phyloP scores from a whole-genome alignment of 2,329 filamentous ascomycete species.

The Decorospora gaudefroyi region DNA sequence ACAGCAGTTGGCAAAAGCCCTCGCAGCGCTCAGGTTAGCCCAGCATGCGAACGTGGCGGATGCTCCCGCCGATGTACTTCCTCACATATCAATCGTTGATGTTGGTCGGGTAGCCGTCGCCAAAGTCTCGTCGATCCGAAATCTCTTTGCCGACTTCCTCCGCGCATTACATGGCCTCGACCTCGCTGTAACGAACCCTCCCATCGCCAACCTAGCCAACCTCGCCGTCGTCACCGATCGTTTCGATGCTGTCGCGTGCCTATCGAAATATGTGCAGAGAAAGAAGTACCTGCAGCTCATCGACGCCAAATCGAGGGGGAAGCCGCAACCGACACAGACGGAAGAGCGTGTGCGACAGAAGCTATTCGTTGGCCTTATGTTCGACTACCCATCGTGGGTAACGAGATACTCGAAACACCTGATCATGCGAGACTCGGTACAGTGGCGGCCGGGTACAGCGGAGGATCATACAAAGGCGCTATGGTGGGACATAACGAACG shows the following conservation, averaged over 20 bases:
- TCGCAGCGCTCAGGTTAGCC: conserved; percentile 56
- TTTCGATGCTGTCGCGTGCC: conserved; percentile 65
- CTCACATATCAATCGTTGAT: conserved; percentile 66
- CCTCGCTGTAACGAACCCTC: conserved; percentile 49
- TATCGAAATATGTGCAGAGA: conserved; percentile 60
- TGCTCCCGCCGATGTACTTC: conserved; percentile 59
- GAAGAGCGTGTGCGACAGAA: conserved; percentile 73
- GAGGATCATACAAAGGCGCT: conserved; percentile 53
- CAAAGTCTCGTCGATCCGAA: conserved; percentile 61
- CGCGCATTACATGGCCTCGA: conserved; percentile 65
- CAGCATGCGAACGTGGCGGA: conserved; percentile 56
- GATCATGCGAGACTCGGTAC: conserved; percentile 66
- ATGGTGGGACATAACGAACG: conserved; percentile 75
- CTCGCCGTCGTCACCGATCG: conserved; percentile 73
- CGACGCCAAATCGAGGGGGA: conserved; percentile 52
- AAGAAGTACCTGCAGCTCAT: conserved; percentile 51
- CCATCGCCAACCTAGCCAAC: conserved; percentile 67
- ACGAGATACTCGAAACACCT: conserved; percentile 66
- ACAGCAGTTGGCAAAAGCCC: conserved; percentile 57
- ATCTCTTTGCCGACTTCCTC: conserved; percentile 69
- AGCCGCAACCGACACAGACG: conserved; percentile 48
- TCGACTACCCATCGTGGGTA: conserved; percentile 66
- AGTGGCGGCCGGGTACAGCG: conserved; percentile 56
- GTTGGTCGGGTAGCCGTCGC: conserved; percentile 73
- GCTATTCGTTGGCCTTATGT: conserved; percentile 66